These are phyloP conservation scores for Phalaenopsis equestris DNA, from an alignment of 106 monocot species.

Conservation along the genomic window DNA sequence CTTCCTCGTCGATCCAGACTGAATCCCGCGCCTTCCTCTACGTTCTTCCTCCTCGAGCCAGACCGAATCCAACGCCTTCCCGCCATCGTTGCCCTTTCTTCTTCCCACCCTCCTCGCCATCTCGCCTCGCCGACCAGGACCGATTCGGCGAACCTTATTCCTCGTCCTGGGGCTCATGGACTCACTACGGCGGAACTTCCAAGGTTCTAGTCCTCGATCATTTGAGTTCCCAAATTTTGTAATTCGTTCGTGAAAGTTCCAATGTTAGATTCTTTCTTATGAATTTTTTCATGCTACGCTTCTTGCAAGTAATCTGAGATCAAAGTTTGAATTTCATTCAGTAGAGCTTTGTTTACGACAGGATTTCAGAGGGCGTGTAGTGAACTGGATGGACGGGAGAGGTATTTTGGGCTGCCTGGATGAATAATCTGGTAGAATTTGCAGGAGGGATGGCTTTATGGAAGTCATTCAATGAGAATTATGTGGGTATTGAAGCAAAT, in stretches of 20 bases:
- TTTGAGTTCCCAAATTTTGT: background rate
- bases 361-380: background rate
- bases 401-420: slow-evolving; percentile 1
- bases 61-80: too few relatives aligned
- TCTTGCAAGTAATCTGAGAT: background rate
- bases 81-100: too few relatives aligned
- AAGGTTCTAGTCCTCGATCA: slow-evolving; percentile 33
- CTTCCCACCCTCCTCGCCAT: too few relatives aligned
- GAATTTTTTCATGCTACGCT: background rate
- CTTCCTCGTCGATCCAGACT: too few relatives aligned
- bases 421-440: background rate
- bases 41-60: too few relatives aligned
- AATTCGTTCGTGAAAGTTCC: background rate
- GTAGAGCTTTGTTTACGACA: background rate
- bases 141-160: slow-evolving; percentile 70
- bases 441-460: background rate
- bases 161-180: slow-evolving; percentile 91
- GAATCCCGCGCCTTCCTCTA: too few relatives aligned
- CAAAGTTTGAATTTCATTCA: background rate
- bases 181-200: slow-evolving; percentile 77
- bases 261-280: background rate
- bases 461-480: background rate
- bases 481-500: background rate
- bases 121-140: too few relatives aligned
- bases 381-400: background rate